These are phyloP conservation scores for Breviolum minutum DNA, from an alignment of 73 alveolate genomes.

Conservation along the genomic window DNA sequence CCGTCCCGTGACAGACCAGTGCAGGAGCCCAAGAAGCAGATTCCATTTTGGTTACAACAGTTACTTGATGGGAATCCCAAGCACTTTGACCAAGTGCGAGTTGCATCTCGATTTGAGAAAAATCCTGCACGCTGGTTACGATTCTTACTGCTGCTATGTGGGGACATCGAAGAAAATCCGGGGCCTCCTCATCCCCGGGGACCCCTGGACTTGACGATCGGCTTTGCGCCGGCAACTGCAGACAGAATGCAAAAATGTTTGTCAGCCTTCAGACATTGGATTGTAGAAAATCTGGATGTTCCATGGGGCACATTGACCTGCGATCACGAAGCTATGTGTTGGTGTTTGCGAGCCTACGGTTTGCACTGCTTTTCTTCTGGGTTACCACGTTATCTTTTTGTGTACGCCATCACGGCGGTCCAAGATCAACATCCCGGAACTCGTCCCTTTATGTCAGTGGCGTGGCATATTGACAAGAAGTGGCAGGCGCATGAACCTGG, in stretches of 20 bases:
- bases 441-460: not conserved
- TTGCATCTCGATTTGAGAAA: not conserved
- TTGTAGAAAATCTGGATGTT: not conserved
- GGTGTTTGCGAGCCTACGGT: not conserved
- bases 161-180: slow-evolving; percentile 29
- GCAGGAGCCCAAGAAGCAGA: not conserved
- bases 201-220: not conserved
- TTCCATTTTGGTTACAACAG: not conserved
- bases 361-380: not conserved
- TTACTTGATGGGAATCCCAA: not conserved
- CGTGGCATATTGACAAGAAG: not conserved
- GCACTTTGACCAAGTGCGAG: not conserved
- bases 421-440: not conserved
- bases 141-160: not conserved
- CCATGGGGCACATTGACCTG: not conserved
- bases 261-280: not conserved
- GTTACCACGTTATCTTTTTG: not conserved
- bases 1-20: not conserved
- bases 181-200: slow-evolving; percentile 15
- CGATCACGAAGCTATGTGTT: not conserved
- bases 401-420: not conserved
- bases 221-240: not conserved
- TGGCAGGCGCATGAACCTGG: not conserved
- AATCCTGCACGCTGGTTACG: not conserved
- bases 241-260: not conserved